A percentile compares a stretch with the other conserved stretches of the same genome.
These are phyloP conservation scores for Desmodesmus armatus DNA, from an alignment of 139 green algal species.

Conservation along the genomic window DNA sequence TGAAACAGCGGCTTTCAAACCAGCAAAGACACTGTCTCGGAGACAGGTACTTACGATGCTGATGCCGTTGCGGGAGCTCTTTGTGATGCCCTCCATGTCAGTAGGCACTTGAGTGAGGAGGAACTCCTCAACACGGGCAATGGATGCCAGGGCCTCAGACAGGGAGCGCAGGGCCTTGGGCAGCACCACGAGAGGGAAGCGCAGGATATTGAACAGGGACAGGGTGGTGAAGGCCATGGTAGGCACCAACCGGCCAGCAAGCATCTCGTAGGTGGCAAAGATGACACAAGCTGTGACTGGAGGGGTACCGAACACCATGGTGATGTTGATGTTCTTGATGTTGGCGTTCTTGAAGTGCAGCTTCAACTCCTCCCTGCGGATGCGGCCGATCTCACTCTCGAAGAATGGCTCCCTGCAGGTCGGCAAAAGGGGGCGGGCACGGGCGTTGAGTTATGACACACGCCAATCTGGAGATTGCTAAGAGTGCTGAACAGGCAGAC, in stretches of 20 bases:
- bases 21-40: too few species aligned
- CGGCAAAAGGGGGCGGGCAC: background rate
- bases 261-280: slow-evolving; percentile 65
- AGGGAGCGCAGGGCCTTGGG: slow-evolving; percentile 72
- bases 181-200: slow-evolving; percentile 83
- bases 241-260: slow-evolving; percentile 39
- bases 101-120: slow-evolving; percentile 44
- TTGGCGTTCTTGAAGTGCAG: slow-evolving; percentile 55
- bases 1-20: background rate
- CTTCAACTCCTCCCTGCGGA: slow-evolving; percentile 51
- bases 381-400: slow-evolving; percentile 47
- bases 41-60: slow-evolving; percentile 14
- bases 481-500: too few species aligned
- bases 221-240: slow-evolving; percentile 77
- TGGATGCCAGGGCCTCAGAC: slow-evolving; percentile 62
- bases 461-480: background rate
- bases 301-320: slow-evolving; percentile 63
- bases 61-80: slow-evolving; percentile 6
- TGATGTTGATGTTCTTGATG: slow-evolving; percentile 71
- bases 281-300: slow-evolving; percentile 63
- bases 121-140: slow-evolving; percentile 63
- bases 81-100: slow-evolving; percentile 16
- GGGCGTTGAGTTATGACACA: background rate
- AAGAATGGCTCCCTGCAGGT: slow-evolving; percentile 66
- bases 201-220: slow-evolving; percentile 85